Base-by-base conservation (phyloP, 2,329 filamentous ascomycete genomes). In the Atkinsonella hypoxylon region DNA sequence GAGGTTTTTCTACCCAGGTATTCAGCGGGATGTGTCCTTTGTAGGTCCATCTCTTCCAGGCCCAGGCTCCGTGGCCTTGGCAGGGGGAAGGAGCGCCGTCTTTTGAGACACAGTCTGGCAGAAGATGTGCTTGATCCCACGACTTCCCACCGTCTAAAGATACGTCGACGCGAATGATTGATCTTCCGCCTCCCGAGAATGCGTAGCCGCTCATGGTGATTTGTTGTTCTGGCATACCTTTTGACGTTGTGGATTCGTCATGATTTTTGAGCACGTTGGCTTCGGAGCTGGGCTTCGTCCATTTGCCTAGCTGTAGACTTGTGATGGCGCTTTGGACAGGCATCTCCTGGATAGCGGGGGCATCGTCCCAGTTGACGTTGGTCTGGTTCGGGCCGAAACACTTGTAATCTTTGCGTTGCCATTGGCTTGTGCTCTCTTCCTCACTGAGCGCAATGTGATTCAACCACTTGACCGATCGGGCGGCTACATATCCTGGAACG, bases 391-490 rank as follows among this genome's bases (percentile, higher is more conserved):
- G 81, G 0, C 81, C 79, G 53, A 85, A 84, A 58, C 76, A 79
- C 61, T 85, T 85, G 65, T 86, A 85, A 61, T 86, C 82, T 17
- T 76, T 72, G 20, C 78, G 72, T 60, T 85, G 81, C 81, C 81
- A 83, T 59, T 83, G 76, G 42, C 75, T 81, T 3, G 73, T 65
- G 56, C 79, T 82, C 62, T 87, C 83, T 55, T 86, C 82, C 51
- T 81, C 79, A 39, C 79, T 78, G 1, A 86, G 69, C 0, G 77
- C 73, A 49, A 87, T 80, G 43, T 76, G 76, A 54, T 73, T 79
- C 2, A 87, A 67, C 83, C 82, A 87, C 59, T 87, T 87, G 55
- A 85, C 82, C 6, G 77, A 81, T 1, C 82, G 73, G 1, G 82
- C 83, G 1, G 81, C 83, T 2, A 85, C 82, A 47, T 80, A 76